phyloP scores from a whole-genome alignment of 495 filamentous ascomycete genomes.

The Ramalina intermedia region DNA sequence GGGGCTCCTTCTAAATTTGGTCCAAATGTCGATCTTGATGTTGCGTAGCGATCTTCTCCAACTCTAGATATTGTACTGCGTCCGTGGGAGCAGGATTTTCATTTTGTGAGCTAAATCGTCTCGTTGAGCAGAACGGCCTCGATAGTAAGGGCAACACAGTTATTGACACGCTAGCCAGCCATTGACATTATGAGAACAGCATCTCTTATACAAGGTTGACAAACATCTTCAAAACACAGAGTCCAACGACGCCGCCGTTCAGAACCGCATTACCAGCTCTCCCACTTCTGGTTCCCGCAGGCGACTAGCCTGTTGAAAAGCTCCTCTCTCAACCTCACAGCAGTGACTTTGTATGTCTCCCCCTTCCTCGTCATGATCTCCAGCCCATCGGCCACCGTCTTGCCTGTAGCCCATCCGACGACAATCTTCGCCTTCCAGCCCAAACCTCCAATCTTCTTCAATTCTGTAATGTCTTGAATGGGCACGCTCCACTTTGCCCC shows the following conservation, averaged over 20 bases:
- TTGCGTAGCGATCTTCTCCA: no score
- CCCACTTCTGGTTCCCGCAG: slow-evolving; percentile 80
- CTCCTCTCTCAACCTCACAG: slow-evolving; percentile 61
- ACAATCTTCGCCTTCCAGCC: slow-evolving; percentile 84
- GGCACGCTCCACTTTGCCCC: slow-evolving; percentile 30
- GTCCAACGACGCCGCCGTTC: background rate
- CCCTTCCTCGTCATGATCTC: slow-evolving; percentile 46
- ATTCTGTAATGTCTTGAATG: slow-evolving; percentile 45
- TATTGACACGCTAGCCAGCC: no score
- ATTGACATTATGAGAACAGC: no score
- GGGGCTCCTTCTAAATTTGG: no score
- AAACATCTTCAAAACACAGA: no score
- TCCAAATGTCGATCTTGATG: no score
- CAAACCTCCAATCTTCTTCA: slow-evolving; percentile 72
- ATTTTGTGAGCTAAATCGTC: no score
- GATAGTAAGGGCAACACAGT: no score
- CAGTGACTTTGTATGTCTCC: slow-evolving; percentile 47
- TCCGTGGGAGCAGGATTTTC: no score
- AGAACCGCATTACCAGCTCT: slow-evolving; percentile 45
- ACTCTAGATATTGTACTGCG: no score
- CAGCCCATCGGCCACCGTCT: slow-evolving; percentile 67
- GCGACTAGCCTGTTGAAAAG: slow-evolving; percentile 75
- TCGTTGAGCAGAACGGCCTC: no score
- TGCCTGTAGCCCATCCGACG: slow-evolving; percentile 65
- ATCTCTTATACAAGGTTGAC: no score